phyloP scores from a whole-genome alignment of 129 eudicot genomes.

The Arctium minus region DNA sequence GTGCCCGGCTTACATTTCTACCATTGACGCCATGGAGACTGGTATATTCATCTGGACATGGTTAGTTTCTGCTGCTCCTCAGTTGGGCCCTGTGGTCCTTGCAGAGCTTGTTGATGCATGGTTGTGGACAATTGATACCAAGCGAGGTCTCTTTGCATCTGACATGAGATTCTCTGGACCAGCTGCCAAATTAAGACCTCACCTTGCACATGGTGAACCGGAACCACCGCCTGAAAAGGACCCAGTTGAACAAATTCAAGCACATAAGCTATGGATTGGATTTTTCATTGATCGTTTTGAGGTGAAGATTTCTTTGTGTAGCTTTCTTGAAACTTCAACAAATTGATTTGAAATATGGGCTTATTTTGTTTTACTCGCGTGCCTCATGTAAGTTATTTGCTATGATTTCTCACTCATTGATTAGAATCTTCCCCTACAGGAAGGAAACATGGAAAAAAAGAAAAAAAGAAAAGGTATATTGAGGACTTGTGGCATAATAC shows the following conservation, averaged over 20 bases:
- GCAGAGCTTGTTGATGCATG: slow-evolving; percentile 99
- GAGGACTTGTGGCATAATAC: not conserved
- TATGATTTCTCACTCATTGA: not conserved
- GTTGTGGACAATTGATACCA: slow-evolving; percentile 97
- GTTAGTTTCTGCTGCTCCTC: slow-evolving; percentile 99
- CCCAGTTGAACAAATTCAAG: slow-evolving; percentile 86
- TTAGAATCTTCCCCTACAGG: not conserved
- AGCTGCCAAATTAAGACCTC: slow-evolving; percentile 92
- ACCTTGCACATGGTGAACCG: slow-evolving; percentile 84
- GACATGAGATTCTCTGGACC: slow-evolving; percentile 83
- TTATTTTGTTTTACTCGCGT: too few relatives aligned
- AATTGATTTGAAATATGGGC: not conserved
- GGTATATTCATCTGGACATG: slow-evolving; percentile 98
- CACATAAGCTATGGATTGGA: slow-evolving; percentile 97
- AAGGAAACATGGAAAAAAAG: not conserved
- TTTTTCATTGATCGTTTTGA: slow-evolving; percentile 95
- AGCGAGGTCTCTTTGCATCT: slow-evolving; percentile 96
- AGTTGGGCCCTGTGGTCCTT: slow-evolving; percentile 82
- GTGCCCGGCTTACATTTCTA: slow-evolving; percentile 97
- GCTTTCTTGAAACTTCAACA: not conserved
- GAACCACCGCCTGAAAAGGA: slow-evolving; percentile 76
- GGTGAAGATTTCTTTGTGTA: slow-evolving; percentile 33
- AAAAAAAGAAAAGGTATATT: too few relatives aligned
- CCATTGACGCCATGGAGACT: slow-evolving; percentile 93
- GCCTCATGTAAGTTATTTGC: not conserved